Evolutionary conservation across 768 basidiomycete genomes (phyloP).

Genomic region (Favolaschia claudopus): DNA sequence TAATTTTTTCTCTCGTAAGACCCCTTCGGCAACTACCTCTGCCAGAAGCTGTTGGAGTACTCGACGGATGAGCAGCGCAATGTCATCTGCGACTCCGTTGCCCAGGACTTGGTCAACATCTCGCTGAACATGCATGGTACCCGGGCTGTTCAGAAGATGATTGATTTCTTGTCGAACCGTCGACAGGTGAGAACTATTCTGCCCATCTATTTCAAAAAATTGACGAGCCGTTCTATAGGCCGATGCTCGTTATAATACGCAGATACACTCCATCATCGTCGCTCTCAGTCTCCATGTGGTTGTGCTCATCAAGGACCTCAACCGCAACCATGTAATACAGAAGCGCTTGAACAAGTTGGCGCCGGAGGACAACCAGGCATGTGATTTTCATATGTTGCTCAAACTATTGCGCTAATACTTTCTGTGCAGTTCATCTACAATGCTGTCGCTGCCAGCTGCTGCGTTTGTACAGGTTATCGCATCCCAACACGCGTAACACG

Average conservation of each 20-base stretch:
- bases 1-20: conserved; percentile 62
- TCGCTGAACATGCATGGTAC: conserved; percentile 99
- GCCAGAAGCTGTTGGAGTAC: conserved; percentile 96
- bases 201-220: conserved; percentile 51
- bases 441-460: conserved; percentile 48
- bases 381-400: conserved; percentile 49
- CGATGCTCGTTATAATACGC: conserved; percentile 83
- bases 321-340: conserved; percentile 98
- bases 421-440: conserved; percentile 54
- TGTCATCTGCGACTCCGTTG: conserved; percentile 96
- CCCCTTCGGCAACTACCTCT: conserved; percentile 99
- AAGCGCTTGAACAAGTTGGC: conserved; percentile 98
- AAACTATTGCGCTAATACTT: conserved; percentile 64
- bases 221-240: conserved; percentile 67
- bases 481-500: conserved; percentile 55
- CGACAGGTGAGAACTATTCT: conserved; percentile 77
- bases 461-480: conserved; percentile 71
- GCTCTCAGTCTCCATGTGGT: conserved; percentile 98
- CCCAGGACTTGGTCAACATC: conserved; percentile 96
- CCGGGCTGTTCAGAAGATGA: conserved; percentile 99
- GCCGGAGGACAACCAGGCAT: conserved; percentile 97
- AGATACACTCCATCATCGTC: conserved; percentile 97
- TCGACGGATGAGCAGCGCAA: conserved; percentile 98
- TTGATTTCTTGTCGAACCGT: conserved; percentile 95
- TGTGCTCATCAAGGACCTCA: conserved; percentile 97